Evolutionary conservation across 345 rosid genomes (phyloP).

Genomic region (Boechera stricta): DNA sequence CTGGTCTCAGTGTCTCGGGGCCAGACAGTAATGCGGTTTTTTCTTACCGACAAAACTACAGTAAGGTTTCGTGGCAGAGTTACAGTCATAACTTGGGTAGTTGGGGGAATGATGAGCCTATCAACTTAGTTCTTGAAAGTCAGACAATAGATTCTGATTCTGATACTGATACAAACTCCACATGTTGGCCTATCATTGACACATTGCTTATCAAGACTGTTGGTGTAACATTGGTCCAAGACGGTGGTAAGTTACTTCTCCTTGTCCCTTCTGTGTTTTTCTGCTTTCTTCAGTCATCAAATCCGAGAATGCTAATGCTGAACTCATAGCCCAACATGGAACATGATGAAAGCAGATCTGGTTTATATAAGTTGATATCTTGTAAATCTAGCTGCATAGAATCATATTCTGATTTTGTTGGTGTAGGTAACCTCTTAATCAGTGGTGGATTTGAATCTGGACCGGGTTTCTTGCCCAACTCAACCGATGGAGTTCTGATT

Average conservation of each 20-base stretch:
- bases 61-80: constrained; percentile 54
- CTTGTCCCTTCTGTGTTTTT: not conserved
- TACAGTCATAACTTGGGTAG: constrained; percentile 56
- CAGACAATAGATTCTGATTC: constrained; percentile 42
- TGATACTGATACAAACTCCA: constrained; percentile 41
- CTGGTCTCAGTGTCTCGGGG: constrained; percentile 49
- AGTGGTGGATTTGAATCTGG: constrained; percentile 73
- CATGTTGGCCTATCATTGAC: constrained; percentile 66
- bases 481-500: constrained; percentile 56
- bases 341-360: not conserved
- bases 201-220: constrained; percentile 50
- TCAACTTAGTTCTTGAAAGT: constrained; percentile 55
- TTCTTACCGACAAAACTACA: constrained; percentile 48
- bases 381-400: constrained; percentile 10
- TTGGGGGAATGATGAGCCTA: constrained; percentile 50
- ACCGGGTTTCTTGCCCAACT: constrained; percentile 55
- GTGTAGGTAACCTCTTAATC: constrained; percentile 53
- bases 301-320: not conserved
- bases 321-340: not conserved
- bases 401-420: constrained; percentile 4
- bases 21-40: constrained; percentile 53
- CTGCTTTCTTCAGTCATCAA: not conserved
- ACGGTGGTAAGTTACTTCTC: constrained; percentile 41
- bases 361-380: not conserved
- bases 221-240: constrained; percentile 41